A percentile compares a stretch with the other conserved stretches of the same genome.
These are phyloP conservation scores for Leishmania tarentolae DNA, from an alignment of 208 protist species.

Conservation along the genomic window DNA sequence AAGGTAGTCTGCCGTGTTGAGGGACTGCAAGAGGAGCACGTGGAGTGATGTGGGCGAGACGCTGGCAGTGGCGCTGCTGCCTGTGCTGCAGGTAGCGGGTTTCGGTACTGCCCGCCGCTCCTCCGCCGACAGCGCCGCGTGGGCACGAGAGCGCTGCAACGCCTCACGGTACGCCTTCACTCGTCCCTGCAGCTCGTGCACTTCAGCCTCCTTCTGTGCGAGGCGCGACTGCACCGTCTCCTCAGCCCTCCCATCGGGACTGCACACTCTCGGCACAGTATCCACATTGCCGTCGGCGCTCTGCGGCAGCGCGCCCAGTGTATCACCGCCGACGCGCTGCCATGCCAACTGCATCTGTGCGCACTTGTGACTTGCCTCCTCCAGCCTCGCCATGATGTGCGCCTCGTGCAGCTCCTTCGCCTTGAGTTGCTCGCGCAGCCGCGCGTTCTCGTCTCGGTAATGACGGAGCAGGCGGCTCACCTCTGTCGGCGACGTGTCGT, in stretches of 20 bases:
- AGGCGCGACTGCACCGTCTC: slow-evolving; percentile 21
- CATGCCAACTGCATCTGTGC: slow-evolving; percentile 21
- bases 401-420: slow-evolving; percentile 47
- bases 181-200: slow-evolving; percentile 45
- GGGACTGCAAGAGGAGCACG: slow-evolving; percentile 48
- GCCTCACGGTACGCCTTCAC: slow-evolving; percentile 59
- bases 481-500: slow-evolving; percentile 6
- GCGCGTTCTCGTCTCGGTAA: slow-evolving; percentile 60
- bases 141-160: slow-evolving; percentile 18
- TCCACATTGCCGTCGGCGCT: slow-evolving; percentile 2
- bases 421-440: slow-evolving; percentile 60
- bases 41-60: slow-evolving; percentile 26
- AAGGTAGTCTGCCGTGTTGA: slow-evolving; percentile 56
- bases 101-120: background rate
- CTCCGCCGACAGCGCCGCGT: background rate
- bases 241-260: slow-evolving; percentile 3
- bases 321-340: background rate
- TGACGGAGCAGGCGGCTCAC: slow-evolving; percentile 39
- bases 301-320: background rate
- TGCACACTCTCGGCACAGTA: background rate
- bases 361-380: slow-evolving; percentile 23
- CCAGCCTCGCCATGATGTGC: slow-evolving; percentile 48
- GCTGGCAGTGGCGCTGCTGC: background rate
- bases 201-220: slow-evolving; percentile 29
- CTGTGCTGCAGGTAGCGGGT: background rate